phyloP scores from a whole-genome alignment of 306 rosid genomes.

The Lotus japonicus region DNA sequence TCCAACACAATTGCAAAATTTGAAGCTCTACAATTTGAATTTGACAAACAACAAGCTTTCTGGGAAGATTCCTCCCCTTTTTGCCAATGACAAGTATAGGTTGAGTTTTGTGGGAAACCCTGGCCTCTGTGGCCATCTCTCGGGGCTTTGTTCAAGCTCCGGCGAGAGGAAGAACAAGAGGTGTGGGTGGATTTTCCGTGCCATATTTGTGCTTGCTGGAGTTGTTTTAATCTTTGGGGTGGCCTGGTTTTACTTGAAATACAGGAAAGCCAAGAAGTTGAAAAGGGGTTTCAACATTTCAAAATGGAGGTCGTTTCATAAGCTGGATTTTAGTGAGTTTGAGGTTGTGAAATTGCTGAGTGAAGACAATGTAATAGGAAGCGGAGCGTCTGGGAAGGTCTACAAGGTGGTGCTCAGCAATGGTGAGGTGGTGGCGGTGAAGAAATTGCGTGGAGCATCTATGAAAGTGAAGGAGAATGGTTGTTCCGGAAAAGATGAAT shows the following conservation, averaged over 20 bases:
- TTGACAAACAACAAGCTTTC: constrained; percentile 49
- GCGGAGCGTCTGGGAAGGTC: constrained; percentile 71
- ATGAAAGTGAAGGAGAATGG: constrained; percentile 16
- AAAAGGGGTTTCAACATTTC: constrained; percentile 29
- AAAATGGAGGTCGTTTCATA: constrained; percentile 66
- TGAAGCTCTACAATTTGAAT: constrained; percentile 54
- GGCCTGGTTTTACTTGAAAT: constrained; percentile 43
- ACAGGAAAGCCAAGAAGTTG: constrained; percentile 36
- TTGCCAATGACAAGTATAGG: constrained; percentile 35
- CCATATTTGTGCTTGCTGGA: constrained; percentile 46
- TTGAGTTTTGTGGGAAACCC: constrained; percentile 54
- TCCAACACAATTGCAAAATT: constrained; percentile 46
- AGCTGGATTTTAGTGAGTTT: constrained; percentile 44
- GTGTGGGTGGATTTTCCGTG: constrained; percentile 36
- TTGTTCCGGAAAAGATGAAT: constrained; percentile 38
- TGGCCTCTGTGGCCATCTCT: constrained; percentile 44
- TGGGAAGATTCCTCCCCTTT: constrained; percentile 53
- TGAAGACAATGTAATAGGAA: constrained; percentile 60
- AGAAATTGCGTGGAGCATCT: constrained; percentile 43
- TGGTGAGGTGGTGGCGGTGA: constrained; percentile 62
- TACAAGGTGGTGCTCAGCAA: constrained; percentile 55
- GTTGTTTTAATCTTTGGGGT: constrained; percentile 45
- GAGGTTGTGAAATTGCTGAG: constrained; percentile 45
- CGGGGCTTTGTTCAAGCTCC: constrained; percentile 27
- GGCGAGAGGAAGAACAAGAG: constrained; percentile 22